A percentile compares a stretch with the other conserved stretches of the same genome.
Evolutionary conservation across 2,329 filamentous ascomycete genomes (phyloP).

Genomic region (Xylariaceae sp.): DNA sequence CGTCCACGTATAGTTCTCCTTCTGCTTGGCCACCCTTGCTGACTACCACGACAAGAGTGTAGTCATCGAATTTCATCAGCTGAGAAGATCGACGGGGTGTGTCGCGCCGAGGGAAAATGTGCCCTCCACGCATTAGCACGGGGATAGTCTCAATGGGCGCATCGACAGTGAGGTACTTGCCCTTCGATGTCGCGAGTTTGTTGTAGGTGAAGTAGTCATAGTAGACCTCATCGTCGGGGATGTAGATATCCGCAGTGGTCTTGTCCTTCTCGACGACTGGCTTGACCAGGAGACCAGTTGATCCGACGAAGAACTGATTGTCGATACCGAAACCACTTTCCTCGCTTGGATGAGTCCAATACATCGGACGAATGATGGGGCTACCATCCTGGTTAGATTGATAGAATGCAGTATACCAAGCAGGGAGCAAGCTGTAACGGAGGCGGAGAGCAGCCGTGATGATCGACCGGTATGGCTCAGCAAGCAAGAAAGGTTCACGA

Average conservation of each 20-base stretch:
- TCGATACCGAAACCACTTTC: constrained; percentile 88
- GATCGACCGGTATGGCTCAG: constrained; percentile 82
- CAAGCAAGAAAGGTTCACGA: constrained; percentile 87
- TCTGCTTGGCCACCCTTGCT: constrained; percentile 68
- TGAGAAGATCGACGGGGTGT: constrained; percentile 81
- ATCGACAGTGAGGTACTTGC: constrained; percentile 68
- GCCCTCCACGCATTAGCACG: constrained; percentile 87
- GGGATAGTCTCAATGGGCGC: constrained; percentile 87
- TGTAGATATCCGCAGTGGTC: constrained; percentile 75
- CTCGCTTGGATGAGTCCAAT: constrained; percentile 85
- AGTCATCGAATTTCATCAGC: constrained; percentile 92
- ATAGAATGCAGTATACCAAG: constrained; percentile 97
- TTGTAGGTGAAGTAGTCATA: constrained; percentile 95
- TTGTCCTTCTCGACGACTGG: constrained; percentile 81
- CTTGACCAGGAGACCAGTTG: constrained; percentile 88
- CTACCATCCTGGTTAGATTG: constrained; percentile 80
- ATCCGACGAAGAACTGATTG: constrained; percentile 89
- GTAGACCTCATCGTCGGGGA: constrained; percentile 87
- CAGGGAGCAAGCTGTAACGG: constrained; percentile 84
- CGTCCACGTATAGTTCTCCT: constrained; percentile 87
- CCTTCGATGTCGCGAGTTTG: constrained; percentile 68
- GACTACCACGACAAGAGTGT: constrained; percentile 82
- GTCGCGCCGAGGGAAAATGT: constrained; percentile 89
- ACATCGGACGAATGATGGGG: constrained; percentile 89
- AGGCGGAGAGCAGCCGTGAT: constrained; percentile 86